Base-by-base conservation (phyloP, 352 stramenopile genomes). In the Hyaloperonospora arabidopsidis region DNA sequence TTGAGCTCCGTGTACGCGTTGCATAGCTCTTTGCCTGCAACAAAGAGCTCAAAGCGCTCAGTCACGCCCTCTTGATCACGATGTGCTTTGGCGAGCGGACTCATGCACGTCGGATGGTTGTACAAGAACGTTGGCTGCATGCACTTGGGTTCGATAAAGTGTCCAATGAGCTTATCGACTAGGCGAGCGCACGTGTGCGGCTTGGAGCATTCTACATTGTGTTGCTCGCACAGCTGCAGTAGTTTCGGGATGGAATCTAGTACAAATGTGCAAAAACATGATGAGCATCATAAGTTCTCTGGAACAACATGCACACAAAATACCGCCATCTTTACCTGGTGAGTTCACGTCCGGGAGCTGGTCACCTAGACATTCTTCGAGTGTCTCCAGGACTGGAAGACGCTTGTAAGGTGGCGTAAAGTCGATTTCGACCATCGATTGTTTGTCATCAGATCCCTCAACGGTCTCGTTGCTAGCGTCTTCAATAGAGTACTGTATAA, bases 1-100 rank as follows among this genome's bases (percentile, higher is more conserved):
- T 99, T 99, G 39, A 99, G 88, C 75, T 99, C 97, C 22, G 96
- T 99, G 78, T 99, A 99, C 5, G 96, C 96, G 71, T 99, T 99
- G 59, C 89, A 97, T 25, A 99, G 76, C 81, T 99, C 87, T 59
- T 94, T 96, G 54, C 74, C 89, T 28, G 87, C 90, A 29, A 98
- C 93, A 68, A 99, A 99, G 22, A 99, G 76, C 79, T 99, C 97
- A 62, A 99, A 99, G 34, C 96, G 83, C 71, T 99, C 97, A 3
- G 96, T 98, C 54, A 99, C 71, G 28, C 86, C 83, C 12, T 77
- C 61, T 67, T 98, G 96, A 13, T 87, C 79, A 38, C 95, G 82
- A 59, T 98, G 95, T 44, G 89, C 79, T 65, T 98, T 98, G 23
- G 80, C 79, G 34, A 99, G 68, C 25, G 96, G 96, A 70, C 93